Base-by-base conservation (phyloP, 257 asterid species). In the Jacaranda mimosifolia region DNA sequence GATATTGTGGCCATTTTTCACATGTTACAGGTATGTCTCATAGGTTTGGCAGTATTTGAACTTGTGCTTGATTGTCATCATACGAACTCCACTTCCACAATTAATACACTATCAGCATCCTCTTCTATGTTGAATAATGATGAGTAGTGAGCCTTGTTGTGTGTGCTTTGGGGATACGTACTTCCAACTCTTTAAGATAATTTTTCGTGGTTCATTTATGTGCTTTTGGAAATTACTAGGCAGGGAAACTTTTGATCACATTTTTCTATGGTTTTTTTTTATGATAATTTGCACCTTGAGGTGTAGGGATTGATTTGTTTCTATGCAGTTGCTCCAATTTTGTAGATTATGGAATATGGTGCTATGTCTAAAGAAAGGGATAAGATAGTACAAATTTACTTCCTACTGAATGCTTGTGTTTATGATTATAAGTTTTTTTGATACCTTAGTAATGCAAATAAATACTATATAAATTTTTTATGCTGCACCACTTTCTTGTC, bases 1-100 rank as follows among this genome's bases (percentile, higher is more conserved):
- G 79, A 6, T 89, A 85, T 85, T 95, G 99, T 82, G 58, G 88
- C 77, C 91, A 95, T 84, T 91, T 87, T 75, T 84, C 94, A 52
- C 93, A 88, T 63, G 97, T 89, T 85, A 72, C 96, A 88, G 99
- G 99, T 95, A 87, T 70, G 78, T 66, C 58, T 15, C 9, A 32
- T 67, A 43, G 40, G 68, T 51, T 59, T 79, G 62, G 48, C 12
- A 35, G 35, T 51, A 21, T 70, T 69, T 51, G 36, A 72, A 74
- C 18, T 43, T 71, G 76, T 74, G 67, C 60, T 57, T 76, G 45
- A 32, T 36, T 40, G 15, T 35, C 71, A 52, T 64, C 48, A n/a
- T 79, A 52, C 43, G 69, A 36, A 81, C 59, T 15, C 55, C 9
- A 9, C 36, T 57, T 9, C 35, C 60, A 11, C 36, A 56, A 45